phyloP scores from a whole-genome alignment of 768 basidiomycete species.

The Terana coerulea region DNA sequence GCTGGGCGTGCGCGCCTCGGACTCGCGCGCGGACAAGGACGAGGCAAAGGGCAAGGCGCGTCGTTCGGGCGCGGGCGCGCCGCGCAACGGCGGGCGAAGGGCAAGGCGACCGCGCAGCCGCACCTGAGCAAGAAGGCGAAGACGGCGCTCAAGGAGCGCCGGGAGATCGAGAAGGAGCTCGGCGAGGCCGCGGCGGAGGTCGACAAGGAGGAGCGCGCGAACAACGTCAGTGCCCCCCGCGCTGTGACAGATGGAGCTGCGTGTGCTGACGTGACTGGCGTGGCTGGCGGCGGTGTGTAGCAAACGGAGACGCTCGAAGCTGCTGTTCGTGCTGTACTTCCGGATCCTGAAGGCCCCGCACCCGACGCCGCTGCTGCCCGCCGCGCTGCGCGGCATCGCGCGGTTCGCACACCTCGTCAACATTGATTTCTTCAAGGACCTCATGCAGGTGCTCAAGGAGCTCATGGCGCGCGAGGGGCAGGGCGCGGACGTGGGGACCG shows the following conservation, averaged over 20 bases:
- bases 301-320: conserved; percentile 98
- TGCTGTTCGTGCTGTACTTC: conserved; percentile 96
- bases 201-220: conserved; percentile 84
- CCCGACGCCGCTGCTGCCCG: conserved; percentile 75
- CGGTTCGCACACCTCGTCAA: conserved; percentile 96
- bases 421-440: conserved; percentile 96
- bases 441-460: conserved; percentile 80
- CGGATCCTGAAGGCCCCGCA: conserved; percentile 85
- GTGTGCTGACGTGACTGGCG: background rate
- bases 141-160: conserved; percentile 81
- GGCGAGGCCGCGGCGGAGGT: conserved; percentile 93
- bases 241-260: background rate
- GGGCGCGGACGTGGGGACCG: conserved; percentile 35
- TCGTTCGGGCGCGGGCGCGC: no score
- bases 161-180: conserved; percentile 89
- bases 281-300: conserved; percentile 36
- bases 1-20: conserved; percentile 74
- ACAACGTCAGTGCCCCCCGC: conserved; percentile 52
- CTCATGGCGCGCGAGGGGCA: conserved; percentile 57
- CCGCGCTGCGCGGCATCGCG: conserved; percentile 88
- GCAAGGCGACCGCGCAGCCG: conserved; percentile 55
- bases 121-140: conserved; percentile 92
- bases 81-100: conserved; percentile 44
- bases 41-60: conserved; percentile 36
- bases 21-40: conserved; percentile 56